Evolutionary conservation across 768 basidiomycete genomes (phyloP), one percentile per base, ranked within the genome.

Genomic region (Rubroboletus pulcherrimus): DNA sequence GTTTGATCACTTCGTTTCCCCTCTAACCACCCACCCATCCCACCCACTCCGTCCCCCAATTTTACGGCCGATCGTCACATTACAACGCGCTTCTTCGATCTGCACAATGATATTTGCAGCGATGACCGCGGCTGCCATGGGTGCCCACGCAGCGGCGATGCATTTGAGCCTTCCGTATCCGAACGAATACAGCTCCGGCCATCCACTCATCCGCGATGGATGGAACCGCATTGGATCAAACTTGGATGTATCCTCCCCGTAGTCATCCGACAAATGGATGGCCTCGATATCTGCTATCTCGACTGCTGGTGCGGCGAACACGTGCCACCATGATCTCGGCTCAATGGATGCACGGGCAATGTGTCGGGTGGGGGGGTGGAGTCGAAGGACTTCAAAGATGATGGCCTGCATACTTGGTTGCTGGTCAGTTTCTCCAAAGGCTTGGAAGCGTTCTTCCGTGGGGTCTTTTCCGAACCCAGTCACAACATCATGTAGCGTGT

Each of bases 121-220:
- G 5, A 85, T 75, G 0, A 83, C 52, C 0, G 71, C 83, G 1
- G 77, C 79, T 0, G 82, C 82, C 63, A 79, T 74, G 0, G 85
- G 84, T 2, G 85, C 85, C 82, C 83, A 84, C 0, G 64, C 64
- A 6, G 67, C 65, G 0, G 82, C 85, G 1, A 80, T 65, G 47
- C 49, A 84, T 59, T 11, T 69, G 64, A 70, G 11, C 6, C 35
- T 49, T 5, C 29, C 83, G 46, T 72, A 64, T 2, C 85, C 84
- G 59, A 86, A 86, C 0, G 81, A 71, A 12, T 71, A 67, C 33
- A 61, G 63, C 54, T 31, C 68, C 1, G 70, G 56, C 60, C 66
- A 54, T 61, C 63, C 44, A 15, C 38, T 41, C 51, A 44, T 54
- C 10, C 66, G 60, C 14, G 55, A 53, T n/a, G 67, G 71, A 17